These are phyloP conservation scores for Cyclotella cryptica DNA, from an alignment of 108 stramenopile species.

Conservation along the genomic window DNA sequence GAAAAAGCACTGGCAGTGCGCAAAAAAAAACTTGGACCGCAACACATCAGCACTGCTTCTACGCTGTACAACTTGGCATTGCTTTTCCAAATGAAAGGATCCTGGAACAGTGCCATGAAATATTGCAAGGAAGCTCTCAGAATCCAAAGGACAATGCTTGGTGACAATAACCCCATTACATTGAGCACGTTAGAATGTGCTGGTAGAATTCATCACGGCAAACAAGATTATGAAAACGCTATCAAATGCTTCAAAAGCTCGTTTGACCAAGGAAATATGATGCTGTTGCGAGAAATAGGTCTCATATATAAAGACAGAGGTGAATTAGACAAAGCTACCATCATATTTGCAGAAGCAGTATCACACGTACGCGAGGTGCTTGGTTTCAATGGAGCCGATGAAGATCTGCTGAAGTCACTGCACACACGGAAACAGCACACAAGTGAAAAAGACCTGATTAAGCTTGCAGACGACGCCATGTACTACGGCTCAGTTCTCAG, in stretches of 20 bases:
- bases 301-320: slow-evolving; percentile 41
- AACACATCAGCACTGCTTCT: slow-evolving; percentile 41
- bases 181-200: slow-evolving; percentile 50
- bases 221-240: slow-evolving; percentile 46
- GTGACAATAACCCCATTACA: slow-evolving; percentile 34
- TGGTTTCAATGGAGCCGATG: slow-evolving; percentile 12
- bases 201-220: slow-evolving; percentile 49
- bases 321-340: slow-evolving; percentile 29
- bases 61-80: slow-evolving; percentile 47
- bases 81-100: slow-evolving; percentile 47
- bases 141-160: slow-evolving; percentile 33
- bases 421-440: slow-evolving; percentile 33
- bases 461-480: slow-evolving; percentile 34
- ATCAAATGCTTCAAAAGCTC: slow-evolving; percentile 48
- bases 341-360: slow-evolving; percentile 39
- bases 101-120: slow-evolving; percentile 51
- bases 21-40: slow-evolving; percentile 37
- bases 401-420: slow-evolving; percentile 24
- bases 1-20: slow-evolving; percentile 43
- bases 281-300: slow-evolving; percentile 37
- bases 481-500: slow-evolving; percentile 42
- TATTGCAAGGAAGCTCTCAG: slow-evolving; percentile 54
- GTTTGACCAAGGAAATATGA: slow-evolving; percentile 31
- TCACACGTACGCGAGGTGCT: slow-evolving; percentile 21
- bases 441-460: slow-evolving; percentile 32